Base-by-base conservation (phyloP, 2,329 filamentous ascomycete genomes). In the Allantophomopsis cytisporea region DNA sequence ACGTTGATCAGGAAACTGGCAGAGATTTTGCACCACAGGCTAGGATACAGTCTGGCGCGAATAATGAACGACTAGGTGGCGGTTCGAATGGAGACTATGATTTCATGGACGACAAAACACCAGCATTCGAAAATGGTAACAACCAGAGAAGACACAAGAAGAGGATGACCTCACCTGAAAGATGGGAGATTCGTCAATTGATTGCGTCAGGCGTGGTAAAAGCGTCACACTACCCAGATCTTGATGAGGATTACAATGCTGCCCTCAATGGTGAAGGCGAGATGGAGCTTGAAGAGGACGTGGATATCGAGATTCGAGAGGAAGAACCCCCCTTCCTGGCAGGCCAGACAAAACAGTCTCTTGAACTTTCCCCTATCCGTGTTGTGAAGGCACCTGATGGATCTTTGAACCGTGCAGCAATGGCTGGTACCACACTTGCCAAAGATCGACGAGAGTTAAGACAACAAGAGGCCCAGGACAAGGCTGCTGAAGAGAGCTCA, bases 301-400 rank as follows among this genome's bases (percentile, higher is more conserved):
- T 98, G 4, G 91, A 98, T 52, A 98, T 98, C 46, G 91, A 98
- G 59, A 84, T 98, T 21, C 76, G 81, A 48, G 91, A 98, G 45
- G 91, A 98, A 51, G 91, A 98, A 53, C 93, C 91, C 1, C 91
- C 91, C 0, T 98, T 98, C 66, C 61, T 98, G 45, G 83, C 85
- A 13, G 91, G 91, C 4, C 93, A 98, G 58, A 98, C 91, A 1
- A 95, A 95, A 55, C 88, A 94, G 55, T 94, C 87, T 8, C 68
- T 98, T 7, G 91, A 98, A 54, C 64, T 98, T 4, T 95, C 88
- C 2, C 91, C 91, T 0, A 98, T 98, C 45, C 75, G 93, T 47
- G 88, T 98, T 16, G 85, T 98, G 50, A 96, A 96, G 60, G 91
- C 91, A 1, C 93, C 91, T 0, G 91, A 98, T 59, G 91, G 91